Evolutionary conservation across 2,329 filamentous ascomycete genomes (phyloP).

Genomic region (Ambrosiella cleistominuta): DNA sequence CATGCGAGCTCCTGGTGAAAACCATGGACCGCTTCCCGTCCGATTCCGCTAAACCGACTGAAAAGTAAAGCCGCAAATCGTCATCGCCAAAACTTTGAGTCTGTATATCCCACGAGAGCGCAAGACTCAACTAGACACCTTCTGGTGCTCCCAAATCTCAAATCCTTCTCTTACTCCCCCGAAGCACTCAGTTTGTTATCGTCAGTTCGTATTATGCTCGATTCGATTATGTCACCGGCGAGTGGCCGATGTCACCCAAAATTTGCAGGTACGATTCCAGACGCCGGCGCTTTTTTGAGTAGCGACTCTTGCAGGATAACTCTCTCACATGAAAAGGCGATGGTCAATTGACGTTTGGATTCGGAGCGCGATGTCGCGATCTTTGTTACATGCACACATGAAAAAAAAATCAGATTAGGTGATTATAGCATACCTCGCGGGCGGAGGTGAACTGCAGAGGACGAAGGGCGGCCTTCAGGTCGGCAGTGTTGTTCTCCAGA

Average conservation of each 20-base stretch:
- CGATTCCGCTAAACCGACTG: slow-evolving; percentile 34
- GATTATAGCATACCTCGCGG: slow-evolving; percentile 71
- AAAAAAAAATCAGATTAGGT: neutral
- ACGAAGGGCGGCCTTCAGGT: slow-evolving; percentile 89
- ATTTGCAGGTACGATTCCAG: slow-evolving; percentile 2
- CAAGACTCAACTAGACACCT: neutral
- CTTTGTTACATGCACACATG: slow-evolving; percentile 3
- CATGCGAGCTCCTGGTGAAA: slow-evolving; percentile 57
- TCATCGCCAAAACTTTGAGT: slow-evolving; percentile 13
- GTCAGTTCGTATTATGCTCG: slow-evolving; percentile 3
- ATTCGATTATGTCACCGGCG: slow-evolving; percentile 5
- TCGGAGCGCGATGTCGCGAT: slow-evolving; percentile 11
- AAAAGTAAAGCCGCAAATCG: slow-evolving; percentile 16
- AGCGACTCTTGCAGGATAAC: slow-evolving; percentile 5
- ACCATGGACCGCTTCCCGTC: slow-evolving; percentile 62
- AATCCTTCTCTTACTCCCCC: slow-evolving; percentile 9
- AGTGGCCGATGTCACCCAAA: neutral
- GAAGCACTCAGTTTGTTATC: slow-evolving; percentile 1
- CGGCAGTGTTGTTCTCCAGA: slow-evolving; percentile 97
- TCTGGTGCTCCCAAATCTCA: neutral
- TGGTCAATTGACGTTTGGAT: slow-evolving; percentile 12
- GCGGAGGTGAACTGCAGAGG: slow-evolving; percentile 98
- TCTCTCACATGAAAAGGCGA: slow-evolving; percentile 11
- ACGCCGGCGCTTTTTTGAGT: neutral
- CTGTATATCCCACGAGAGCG: slow-evolving; percentile 9